A percentile compares a stretch with the other conserved stretches of the same genome.
phyloP scores from a whole-genome alignment of 805 yeast species.

The Babjeviella inositovora region DNA sequence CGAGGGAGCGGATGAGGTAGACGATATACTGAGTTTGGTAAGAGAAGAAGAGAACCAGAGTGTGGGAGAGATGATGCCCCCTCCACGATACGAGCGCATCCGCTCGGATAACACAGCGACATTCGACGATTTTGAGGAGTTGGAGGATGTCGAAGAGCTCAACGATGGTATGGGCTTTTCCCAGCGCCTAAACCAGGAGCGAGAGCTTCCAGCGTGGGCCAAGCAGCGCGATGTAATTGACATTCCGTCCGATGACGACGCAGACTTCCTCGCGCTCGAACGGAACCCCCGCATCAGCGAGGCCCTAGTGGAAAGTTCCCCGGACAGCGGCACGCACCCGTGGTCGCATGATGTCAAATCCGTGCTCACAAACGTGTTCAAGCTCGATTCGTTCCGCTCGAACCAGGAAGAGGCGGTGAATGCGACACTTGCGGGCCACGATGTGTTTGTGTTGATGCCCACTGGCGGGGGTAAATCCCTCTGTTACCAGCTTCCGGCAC shows the following conservation, averaged over 20 bases:
- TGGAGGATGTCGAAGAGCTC: constrained; percentile 10
- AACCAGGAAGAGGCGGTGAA: constrained; percentile 82
- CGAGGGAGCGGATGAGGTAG: neutral
- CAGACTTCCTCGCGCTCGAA: constrained; percentile 4
- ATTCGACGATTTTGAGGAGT: constrained; percentile 10
- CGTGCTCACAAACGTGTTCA: constrained; percentile 43
- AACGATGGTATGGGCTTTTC: no score
- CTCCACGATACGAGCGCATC: no score
- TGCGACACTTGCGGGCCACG: constrained; percentile 61
- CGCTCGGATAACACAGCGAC: constrained; percentile 1
- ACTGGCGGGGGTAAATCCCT: constrained; percentile 97
- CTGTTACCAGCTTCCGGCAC: constrained; percentile 90
- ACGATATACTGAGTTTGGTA: constrained; percentile 1
- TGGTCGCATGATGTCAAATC: constrained; percentile 61
- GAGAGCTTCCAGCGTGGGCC: no score
- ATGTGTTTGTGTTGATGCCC: constrained; percentile 93
- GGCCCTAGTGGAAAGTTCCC: no score
- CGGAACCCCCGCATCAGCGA: constrained; percentile 8
- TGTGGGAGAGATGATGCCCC: no score
- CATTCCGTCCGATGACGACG: constrained; percentile 17
- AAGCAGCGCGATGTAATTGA: constrained; percentile 18
- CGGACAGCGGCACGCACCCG: constrained; percentile 11
- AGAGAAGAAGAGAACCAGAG: no score
- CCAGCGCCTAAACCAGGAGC: no score
- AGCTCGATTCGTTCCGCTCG: constrained; percentile 50